Percentiles rank a stretch among this genome's conserved stretches.
Conservation (phyloP, 495 filamentous ascomycete genomes). For the Chlorociboria aeruginascens region DNA sequence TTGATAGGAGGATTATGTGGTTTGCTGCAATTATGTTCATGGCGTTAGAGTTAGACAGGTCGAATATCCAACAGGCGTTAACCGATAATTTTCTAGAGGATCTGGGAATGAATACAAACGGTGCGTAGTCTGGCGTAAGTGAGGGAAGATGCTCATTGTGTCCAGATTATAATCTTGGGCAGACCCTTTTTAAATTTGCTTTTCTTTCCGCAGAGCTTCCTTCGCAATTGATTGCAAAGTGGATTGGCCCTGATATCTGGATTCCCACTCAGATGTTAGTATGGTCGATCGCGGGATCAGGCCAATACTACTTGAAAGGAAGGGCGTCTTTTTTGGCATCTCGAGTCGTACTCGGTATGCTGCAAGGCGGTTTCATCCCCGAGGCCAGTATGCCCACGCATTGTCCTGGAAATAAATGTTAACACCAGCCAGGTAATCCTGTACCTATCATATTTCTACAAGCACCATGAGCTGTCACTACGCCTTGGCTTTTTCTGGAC, state of each 20-base stretch:
- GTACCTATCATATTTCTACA: constrained; percentile 72
- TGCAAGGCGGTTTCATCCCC: constrained; percentile 53
- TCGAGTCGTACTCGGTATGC: constrained; percentile 53
- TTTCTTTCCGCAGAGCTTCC: constrained; percentile 64
- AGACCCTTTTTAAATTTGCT: constrained; percentile 56
- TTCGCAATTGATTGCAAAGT: constrained; percentile 62
- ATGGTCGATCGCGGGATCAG: constrained; percentile 62
- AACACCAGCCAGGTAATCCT: constrained; percentile 25
- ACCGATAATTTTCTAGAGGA: constrained; percentile 56
- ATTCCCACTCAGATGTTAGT: constrained; percentile 71
- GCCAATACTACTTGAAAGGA: constrained; percentile 52
- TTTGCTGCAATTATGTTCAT: constrained; percentile 50
- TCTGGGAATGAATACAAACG: constrained; percentile 48
- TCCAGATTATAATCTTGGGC: constrained; percentile 58
- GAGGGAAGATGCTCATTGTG: not conserved
- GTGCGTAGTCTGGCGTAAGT: not conserved
- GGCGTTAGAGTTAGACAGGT: constrained; percentile 67
- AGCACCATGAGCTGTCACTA: constrained; percentile 53
- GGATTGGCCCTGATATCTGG: constrained; percentile 74
- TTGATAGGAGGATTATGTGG: constrained; percentile 20
- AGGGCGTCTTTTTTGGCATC: constrained; percentile 47
- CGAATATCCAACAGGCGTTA: constrained; percentile 60
- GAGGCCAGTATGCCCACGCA: constrained; percentile 18
- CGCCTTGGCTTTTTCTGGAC: constrained; percentile 61
- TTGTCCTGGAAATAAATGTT: not conserved